These are phyloP conservation scores for Chrysanthemum makinoi DNA, from an alignment of 129 eudicot species.

Conservation along the genomic window DNA sequence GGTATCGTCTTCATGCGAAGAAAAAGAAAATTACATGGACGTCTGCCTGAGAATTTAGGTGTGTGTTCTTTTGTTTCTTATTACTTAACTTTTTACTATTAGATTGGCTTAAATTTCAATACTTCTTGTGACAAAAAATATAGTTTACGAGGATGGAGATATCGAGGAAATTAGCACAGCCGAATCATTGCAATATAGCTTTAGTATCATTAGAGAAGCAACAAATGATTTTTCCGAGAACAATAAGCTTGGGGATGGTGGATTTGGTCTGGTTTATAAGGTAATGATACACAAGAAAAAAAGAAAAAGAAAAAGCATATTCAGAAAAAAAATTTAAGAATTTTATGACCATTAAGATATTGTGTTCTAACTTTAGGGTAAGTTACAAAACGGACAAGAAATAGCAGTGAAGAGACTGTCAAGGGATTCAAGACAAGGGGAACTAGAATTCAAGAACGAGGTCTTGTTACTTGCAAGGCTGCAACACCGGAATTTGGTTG, in stretches of 20 bases:
- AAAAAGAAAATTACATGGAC: constrained; percentile 15
- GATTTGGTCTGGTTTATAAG: constrained; percentile 36
- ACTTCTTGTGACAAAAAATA: not conserved
- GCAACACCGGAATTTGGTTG: constrained; percentile 52
- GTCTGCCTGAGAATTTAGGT: not conserved
- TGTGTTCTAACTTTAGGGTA: constrained; percentile 32
- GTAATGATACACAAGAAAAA: constrained; percentile 1
- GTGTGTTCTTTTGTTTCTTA: not conserved
- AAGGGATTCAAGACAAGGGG: constrained; percentile 45
- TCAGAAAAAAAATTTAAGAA: no score
- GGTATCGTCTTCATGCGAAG: constrained; percentile 16
- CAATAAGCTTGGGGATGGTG: constrained; percentile 49
- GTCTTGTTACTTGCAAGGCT: constrained; percentile 44
- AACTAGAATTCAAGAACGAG: constrained; percentile 52
- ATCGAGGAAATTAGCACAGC: constrained; percentile 18
- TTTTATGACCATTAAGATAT: no score
- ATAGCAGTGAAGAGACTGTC: constrained; percentile 56
- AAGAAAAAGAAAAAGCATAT: no score
- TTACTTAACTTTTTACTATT: not conserved
- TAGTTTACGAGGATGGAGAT: constrained; percentile 13
- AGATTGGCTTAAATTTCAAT: not conserved
- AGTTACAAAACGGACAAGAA: constrained; percentile 39
- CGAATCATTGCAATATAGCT: constrained; percentile 45
- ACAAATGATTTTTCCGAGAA: constrained; percentile 34
- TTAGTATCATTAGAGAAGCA: constrained; percentile 30